A percentile compares a stretch with the other conserved stretches of the same genome.
phyloP scores from a whole-genome alignment of 495 filamentous ascomycete genomes.

The Hyaloscypha hepaticicola region DNA sequence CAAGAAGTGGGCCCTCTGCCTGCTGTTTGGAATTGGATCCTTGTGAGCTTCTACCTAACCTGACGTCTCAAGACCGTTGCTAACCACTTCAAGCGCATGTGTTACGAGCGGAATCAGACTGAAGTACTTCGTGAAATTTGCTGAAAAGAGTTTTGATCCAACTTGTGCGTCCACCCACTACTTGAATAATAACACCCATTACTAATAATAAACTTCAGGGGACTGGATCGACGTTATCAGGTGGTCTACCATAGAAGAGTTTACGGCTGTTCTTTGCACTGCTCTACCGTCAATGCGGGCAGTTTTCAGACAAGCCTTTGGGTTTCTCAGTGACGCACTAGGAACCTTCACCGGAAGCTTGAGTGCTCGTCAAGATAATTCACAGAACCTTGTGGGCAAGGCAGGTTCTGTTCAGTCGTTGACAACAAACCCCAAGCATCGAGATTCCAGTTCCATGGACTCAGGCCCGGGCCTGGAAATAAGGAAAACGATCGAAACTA shows the following conservation, averaged over 20 bases:
- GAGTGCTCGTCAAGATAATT: background rate
- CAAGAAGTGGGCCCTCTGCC: constrained; percentile 34
- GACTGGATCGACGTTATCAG: constrained; percentile 43
- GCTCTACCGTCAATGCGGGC: constrained; percentile 39
- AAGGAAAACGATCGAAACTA: background rate
- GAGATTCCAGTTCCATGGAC: background rate
- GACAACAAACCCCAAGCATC: background rate
- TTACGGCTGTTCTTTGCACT: constrained; percentile 47
- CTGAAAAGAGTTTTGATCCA: constrained; percentile 34
- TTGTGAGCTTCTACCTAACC: constrained; percentile 28
- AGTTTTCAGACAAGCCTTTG: constrained; percentile 22
- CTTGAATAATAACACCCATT: background rate
- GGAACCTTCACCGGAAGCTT: background rate
- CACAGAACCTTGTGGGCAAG: background rate
- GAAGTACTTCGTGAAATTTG: constrained; percentile 36
- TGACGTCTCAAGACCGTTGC: background rate
- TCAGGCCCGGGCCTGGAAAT: background rate
- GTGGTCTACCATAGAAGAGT: constrained; percentile 49
- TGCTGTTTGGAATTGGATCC: constrained; percentile 42
- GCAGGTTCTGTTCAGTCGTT: background rate
- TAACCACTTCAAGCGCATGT: constrained; percentile 29
- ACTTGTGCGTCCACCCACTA: constrained; percentile 31
- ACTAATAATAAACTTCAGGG: constrained; percentile 24
- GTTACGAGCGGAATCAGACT: constrained; percentile 39
- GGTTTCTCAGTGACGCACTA: background rate